Base-by-base conservation (phyloP, 768 basidiomycete genomes). In the Phlebiopsis flavidoalba region DNA sequence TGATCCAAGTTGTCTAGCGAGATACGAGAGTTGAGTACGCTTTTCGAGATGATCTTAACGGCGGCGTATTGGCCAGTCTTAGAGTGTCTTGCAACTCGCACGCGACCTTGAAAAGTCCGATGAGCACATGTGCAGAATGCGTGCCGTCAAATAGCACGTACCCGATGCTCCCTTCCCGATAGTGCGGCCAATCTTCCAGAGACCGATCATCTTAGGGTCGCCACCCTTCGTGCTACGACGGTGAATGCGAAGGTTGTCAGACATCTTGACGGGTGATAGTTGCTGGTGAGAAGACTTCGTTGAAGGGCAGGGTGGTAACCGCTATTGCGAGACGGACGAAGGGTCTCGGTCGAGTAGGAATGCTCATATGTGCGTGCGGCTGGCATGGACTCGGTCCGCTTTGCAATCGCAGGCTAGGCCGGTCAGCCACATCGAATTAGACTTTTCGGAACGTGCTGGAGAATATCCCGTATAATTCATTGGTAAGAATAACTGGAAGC, bases 1-100 rank as follows among this genome's bases (percentile, higher is more conserved):
- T 88, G 87, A 14, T 81, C 86, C 12, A 88, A 82, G 53, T 84
- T 83, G 53, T 83, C 80, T 61, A 92, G 77, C 22, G 88, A 89
- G 64, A 83, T 79, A 43, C 83, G 80, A 52, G 90, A 89, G 57
- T 79, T 80, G 59, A 90, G 74, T 60, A 87, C 74, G 57, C 80
- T 76, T 73, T 95, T 95, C 48, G 89, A 86, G 33, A 98, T 89
- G 65, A 96, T 97, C 78, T 98, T 98, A 72, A 97, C 85, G 8
- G 95, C 95, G 40, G 95, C 93, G 68, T 89, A 88, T 74, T 93
- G 86, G 31, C 90, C 92, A 0, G 92, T 92, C 71, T 83, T 89
- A n/a, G 86, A 81, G 72, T 95, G 91, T 63, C 93, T 82, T 43
- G 93, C 94, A 64, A 97, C 87, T 57, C 91, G 83, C 17, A 98